phyloP scores from a whole-genome alignment of 441 rosid genomes.

The Raphanus hybrid region DNA sequence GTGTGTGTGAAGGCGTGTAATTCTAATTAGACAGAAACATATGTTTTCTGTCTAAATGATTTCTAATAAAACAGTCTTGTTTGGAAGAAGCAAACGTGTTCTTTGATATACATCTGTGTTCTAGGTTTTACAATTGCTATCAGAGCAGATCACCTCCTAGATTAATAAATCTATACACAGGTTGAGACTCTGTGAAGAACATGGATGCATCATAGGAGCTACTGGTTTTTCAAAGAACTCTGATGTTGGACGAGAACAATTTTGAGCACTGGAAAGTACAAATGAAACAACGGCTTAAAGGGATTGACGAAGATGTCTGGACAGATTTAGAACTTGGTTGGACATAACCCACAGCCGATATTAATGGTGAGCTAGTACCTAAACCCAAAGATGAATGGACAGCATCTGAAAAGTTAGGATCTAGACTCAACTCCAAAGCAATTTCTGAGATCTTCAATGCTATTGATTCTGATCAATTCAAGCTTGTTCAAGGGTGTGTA shows the following conservation, averaged over 20 bases:
- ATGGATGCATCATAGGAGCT: neutral
- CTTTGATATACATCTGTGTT: neutral
- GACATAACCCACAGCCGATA: neutral
- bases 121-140: neutral
- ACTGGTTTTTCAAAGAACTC: neutral
- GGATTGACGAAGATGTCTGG: neutral
- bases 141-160: neutral
- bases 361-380: neutral
- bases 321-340: neutral
- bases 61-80: neutral
- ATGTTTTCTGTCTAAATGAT: neutral
- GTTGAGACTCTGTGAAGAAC: neutral
- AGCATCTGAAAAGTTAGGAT: neutral
- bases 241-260: neutral
- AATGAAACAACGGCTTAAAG: neutral
- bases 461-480: neutral
- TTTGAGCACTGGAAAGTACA: neutral
- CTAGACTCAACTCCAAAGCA: neutral
- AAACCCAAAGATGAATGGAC: neutral
- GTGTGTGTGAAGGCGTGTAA: neutral
- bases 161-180: neutral
- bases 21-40: no score
- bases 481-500: neutral
- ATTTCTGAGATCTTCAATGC: neutral
- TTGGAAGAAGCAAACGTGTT: neutral